Conservation (phyloP, 2,329 filamentous ascomycete species). For the Penicillium freii region DNA sequence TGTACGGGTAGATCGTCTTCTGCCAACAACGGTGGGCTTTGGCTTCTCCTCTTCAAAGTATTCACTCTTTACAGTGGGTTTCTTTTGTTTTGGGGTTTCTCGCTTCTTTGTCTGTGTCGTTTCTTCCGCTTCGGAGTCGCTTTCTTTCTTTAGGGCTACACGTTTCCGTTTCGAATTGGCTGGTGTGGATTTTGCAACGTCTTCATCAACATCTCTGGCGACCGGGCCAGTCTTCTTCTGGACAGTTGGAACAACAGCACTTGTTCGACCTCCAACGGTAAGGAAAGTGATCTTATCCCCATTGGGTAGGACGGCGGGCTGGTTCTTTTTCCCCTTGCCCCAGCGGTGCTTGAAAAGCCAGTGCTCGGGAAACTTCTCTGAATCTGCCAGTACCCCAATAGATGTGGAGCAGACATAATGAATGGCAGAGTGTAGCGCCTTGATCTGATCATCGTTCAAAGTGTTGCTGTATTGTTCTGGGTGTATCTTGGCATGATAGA, state of each 20-base stretch:
- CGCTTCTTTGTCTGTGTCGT: slow-evolving; percentile 26
- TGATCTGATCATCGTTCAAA: slow-evolving; percentile 69
- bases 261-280: slow-evolving; percentile 87
- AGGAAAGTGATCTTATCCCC: slow-evolving; percentile 83
- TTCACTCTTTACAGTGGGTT: slow-evolving; percentile 24
- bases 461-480: slow-evolving; percentile 91
- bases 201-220: slow-evolving; percentile 50
- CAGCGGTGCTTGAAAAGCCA: slow-evolving; percentile 90
- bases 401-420: slow-evolving; percentile 77
- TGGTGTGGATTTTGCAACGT: slow-evolving; percentile 18
- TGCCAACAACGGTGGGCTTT: slow-evolving; percentile 13
- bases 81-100: slow-evolving; percentile 25
- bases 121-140: slow-evolving; percentile 25
- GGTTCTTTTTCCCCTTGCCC: slow-evolving; percentile 79
- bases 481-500: slow-evolving; percentile 85
- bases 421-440: slow-evolving; percentile 68
- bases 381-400: slow-evolving; percentile 75
- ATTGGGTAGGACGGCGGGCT: slow-evolving; percentile 67
- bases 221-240: slow-evolving; percentile 77
- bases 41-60: slow-evolving; percentile 21
- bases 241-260: slow-evolving; percentile 77
- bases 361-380: slow-evolving; percentile 75
- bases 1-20: slow-evolving; percentile 33
- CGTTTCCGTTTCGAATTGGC: slow-evolving; percentile 36
- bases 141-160: slow-evolving; percentile 29